Conservation (phyloP, 2,329 filamentous ascomycete genomes). For the Cryphonectria naterciae region DNA sequence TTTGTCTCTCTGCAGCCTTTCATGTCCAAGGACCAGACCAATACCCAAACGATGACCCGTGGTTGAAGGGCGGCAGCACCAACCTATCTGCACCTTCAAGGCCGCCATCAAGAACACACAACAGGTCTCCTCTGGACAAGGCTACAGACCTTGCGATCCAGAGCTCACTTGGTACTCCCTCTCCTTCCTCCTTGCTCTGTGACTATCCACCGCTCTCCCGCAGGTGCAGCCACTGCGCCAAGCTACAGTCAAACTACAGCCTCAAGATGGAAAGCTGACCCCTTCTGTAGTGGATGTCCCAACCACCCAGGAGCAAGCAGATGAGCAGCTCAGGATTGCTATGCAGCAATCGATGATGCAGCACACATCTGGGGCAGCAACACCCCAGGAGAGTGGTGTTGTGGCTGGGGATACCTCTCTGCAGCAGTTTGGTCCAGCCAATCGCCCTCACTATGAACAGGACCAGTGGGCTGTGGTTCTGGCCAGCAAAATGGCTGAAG, state of each 20-base stretch:
- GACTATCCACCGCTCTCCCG: not conserved
- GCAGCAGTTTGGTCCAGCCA: constrained; percentile 60
- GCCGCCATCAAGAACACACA: constrained; percentile 64
- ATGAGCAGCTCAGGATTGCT: constrained; percentile 52
- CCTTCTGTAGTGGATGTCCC: constrained; percentile 31
- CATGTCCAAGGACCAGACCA: constrained; percentile 27
- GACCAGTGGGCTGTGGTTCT: constrained; percentile 64
- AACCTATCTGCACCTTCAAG: constrained; percentile 58
- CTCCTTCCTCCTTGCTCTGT: not conserved
- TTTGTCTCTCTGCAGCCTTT: constrained; percentile 18
- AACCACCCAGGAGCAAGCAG: constrained; percentile 48
- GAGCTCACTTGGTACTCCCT: constrained; percentile 46
- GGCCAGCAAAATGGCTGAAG: constrained; percentile 39
- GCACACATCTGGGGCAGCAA: constrained; percentile 48
- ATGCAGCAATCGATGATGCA: constrained; percentile 13
- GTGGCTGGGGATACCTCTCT: constrained; percentile 42
- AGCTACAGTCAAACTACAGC: constrained; percentile 30
- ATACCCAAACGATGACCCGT: constrained; percentile 4
- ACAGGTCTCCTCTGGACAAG: constrained; percentile 59
- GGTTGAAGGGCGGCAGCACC: constrained; percentile 33
- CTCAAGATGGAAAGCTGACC: constrained; percentile 26
- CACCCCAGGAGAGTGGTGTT: constrained; percentile 56
- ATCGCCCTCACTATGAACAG: constrained; percentile 57
- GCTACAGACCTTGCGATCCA: constrained; percentile 53
- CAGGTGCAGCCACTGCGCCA: constrained; percentile 15